Percentiles rank a stretch among this genome's conserved stretches.
phyloP scores from a whole-genome alignment of 768 basidiomycete species.

The Amanita exitialis region DNA sequence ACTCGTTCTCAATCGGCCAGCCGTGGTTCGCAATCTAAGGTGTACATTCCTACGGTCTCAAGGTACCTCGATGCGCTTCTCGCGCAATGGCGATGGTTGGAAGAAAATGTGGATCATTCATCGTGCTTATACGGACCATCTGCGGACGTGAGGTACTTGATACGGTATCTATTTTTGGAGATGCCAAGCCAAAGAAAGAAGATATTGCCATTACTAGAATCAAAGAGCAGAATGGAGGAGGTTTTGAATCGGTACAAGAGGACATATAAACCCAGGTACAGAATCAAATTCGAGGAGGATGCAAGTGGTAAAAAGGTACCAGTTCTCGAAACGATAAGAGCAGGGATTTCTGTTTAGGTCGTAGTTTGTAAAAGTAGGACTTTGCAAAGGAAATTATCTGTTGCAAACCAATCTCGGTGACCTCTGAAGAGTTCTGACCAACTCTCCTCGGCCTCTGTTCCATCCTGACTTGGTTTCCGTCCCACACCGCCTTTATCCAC shows the following conservation, averaged over 20 bases:
- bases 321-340: no score
- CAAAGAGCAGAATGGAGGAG: conserved; percentile 10
- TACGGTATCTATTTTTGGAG: conserved; percentile 10
- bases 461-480: no score
- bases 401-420: neutral
- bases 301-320: no score
- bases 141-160: conserved; percentile 6
- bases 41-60: neutral
- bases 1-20: conserved; percentile 8
- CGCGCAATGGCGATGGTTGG: conserved; percentile 7
- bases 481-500: no score
- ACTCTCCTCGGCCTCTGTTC: no score
- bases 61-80: conserved; percentile 9
- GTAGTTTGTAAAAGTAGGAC: neutral
- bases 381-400: neutral
- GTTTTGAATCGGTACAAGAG: conserved; percentile 11
- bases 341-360: neutral
- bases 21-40: conserved; percentile 6
- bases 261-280: conserved; percentile 9
- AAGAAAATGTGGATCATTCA: conserved; percentile 8
- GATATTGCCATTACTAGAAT: conserved; percentile 11
- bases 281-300: conserved; percentile 2
- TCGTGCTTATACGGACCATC: conserved; percentile 7
- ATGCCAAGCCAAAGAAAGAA: conserved; percentile 11
- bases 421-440: no score